Evolutionary conservation across 2,329 filamentous ascomycete species (phyloP).

Genomic region (Parastagonospora avenae): DNA sequence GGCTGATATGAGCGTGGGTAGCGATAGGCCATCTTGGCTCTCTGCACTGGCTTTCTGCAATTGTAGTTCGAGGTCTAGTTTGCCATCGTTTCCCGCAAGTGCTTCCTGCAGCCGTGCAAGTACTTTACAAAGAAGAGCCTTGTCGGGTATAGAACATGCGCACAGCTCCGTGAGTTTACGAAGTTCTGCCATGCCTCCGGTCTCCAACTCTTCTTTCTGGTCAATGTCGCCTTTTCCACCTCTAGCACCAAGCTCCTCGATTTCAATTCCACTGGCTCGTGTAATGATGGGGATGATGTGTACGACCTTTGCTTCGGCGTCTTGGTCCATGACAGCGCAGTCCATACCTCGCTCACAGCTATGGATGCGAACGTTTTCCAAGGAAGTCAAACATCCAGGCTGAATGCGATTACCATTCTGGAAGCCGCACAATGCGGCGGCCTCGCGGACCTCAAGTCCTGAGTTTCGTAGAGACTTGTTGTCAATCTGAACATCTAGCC

Average conservation of each 20-base stretch:
- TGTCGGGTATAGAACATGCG: conserved; percentile 43
- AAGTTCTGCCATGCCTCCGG: conserved; percentile 55
- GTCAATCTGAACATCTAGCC: conserved; percentile 42
- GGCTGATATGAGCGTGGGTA: conserved; percentile 40
- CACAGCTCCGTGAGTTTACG: conserved; percentile 61
- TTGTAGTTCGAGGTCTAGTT: conserved; percentile 32
- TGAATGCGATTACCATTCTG: conserved; percentile 73
- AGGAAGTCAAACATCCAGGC: conserved; percentile 72
- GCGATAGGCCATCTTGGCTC: conserved; percentile 29
- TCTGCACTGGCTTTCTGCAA: conserved; percentile 30
- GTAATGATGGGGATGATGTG: conserved; percentile 80
- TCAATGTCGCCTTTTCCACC: conserved; percentile 79
- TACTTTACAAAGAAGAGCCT: conserved; percentile 43
- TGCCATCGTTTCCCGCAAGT: conserved; percentile 18
- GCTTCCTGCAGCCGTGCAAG: conserved; percentile 40
- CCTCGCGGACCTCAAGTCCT: conserved; percentile 58
- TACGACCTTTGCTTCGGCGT: conserved; percentile 61
- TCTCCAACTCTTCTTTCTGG: conserved; percentile 68
- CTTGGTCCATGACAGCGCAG: conserved; percentile 59
- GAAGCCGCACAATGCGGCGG: conserved; percentile 73
- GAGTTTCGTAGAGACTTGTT: conserved; percentile 33
- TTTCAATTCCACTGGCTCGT: conserved; percentile 64
- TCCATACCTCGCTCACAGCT: conserved; percentile 79
- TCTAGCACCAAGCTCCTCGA: conserved; percentile 77
- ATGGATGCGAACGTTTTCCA: conserved; percentile 71